These are phyloP conservation scores for Phoma herbarum DNA, from an alignment of 2,329 filamentous ascomycete genomes.

Conservation along the genomic window DNA sequence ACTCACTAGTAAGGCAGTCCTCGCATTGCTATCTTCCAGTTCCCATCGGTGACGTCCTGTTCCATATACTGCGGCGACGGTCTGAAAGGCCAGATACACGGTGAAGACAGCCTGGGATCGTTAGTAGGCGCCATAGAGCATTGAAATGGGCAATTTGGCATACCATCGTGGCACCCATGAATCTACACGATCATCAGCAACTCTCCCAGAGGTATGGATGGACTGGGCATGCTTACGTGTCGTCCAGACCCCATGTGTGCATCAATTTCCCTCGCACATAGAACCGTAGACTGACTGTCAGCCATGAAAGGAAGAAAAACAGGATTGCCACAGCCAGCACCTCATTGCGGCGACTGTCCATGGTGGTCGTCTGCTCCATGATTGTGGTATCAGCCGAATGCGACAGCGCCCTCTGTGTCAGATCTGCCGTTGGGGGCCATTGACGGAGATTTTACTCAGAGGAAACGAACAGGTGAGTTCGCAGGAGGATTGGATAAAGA, in stretches of 20 bases:
- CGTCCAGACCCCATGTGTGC: constrained; percentile 48
- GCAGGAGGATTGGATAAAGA: not conserved
- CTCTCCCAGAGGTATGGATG: not conserved
- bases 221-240: constrained; percentile 35
- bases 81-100: constrained; percentile 52
- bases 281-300: constrained; percentile 48
- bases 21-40: constrained; percentile 41
- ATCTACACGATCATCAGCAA: constrained; percentile 17
- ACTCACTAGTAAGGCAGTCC: constrained; percentile 43
- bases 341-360: constrained; percentile 31
- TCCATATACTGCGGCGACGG: constrained; percentile 52
- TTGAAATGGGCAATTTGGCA: not conserved
- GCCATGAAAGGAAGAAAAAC: constrained; percentile 50
- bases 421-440: constrained; percentile 3
- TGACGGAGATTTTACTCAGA: not conserved
- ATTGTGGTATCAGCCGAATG: constrained; percentile 1
- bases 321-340: constrained; percentile 42
- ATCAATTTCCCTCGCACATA: constrained; percentile 48
- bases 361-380: constrained; percentile 11
- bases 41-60: constrained; percentile 51
- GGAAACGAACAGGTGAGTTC: not conserved
- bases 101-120: constrained; percentile 48
- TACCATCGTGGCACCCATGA: constrained; percentile 52
- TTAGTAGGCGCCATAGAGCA: not conserved
- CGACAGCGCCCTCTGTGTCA: constrained; percentile 1